A percentile compares a stretch with the other conserved stretches of the same genome.
phyloP scores from a whole-genome alignment of 108 stramenopile genomes.

The Schizochytrium sp. region DNA sequence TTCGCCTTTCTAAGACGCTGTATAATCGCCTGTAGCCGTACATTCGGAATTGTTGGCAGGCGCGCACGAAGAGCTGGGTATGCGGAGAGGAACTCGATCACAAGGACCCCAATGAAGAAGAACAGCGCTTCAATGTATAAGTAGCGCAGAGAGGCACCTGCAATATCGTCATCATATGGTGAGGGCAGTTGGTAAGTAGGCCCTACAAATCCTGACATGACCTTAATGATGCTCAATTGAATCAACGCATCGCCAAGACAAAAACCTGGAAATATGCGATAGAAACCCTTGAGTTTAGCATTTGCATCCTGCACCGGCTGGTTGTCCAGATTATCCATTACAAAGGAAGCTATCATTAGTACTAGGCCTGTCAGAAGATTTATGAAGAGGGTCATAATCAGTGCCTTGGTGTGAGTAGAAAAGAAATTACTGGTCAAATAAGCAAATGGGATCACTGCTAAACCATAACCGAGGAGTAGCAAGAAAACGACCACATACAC shows the following conservation, averaged over 20 bases:
- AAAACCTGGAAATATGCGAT: conserved; percentile 76
- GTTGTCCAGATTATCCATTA: conserved; percentile 70
- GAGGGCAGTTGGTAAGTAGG: not conserved
- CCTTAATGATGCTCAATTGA: conserved; percentile 66
- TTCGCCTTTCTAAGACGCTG: too few relatives aligned
- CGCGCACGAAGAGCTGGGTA: conserved; percentile 23
- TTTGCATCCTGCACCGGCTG: conserved; percentile 58
- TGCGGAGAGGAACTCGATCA: conserved; percentile 58
- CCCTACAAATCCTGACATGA: not conserved
- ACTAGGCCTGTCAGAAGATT: conserved; percentile 78
- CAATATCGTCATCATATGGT: conserved; percentile 67
- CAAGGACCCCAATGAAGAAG: conserved; percentile 65
- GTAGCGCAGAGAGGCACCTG: conserved; percentile 72
- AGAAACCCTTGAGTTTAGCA: conserved; percentile 68
- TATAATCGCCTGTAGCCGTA: not conserved
- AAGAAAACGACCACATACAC: conserved; percentile 63
- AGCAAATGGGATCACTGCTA: conserved; percentile 74
- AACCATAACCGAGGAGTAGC: conserved; percentile 74
- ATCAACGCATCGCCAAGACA: conserved; percentile 77
- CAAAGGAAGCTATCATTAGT: conserved; percentile 75
- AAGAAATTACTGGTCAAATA: conserved; percentile 75
- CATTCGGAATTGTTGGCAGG: not conserved
- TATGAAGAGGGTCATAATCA: conserved; percentile 74
- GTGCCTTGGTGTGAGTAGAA: conserved; percentile 73
- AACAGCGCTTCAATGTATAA: conserved; percentile 58